Evolutionary conservation across 352 stramenopile species (phyloP), one percentile per base, ranked within the genome.

Genomic region (Globisporangium carolinianum): DNA sequence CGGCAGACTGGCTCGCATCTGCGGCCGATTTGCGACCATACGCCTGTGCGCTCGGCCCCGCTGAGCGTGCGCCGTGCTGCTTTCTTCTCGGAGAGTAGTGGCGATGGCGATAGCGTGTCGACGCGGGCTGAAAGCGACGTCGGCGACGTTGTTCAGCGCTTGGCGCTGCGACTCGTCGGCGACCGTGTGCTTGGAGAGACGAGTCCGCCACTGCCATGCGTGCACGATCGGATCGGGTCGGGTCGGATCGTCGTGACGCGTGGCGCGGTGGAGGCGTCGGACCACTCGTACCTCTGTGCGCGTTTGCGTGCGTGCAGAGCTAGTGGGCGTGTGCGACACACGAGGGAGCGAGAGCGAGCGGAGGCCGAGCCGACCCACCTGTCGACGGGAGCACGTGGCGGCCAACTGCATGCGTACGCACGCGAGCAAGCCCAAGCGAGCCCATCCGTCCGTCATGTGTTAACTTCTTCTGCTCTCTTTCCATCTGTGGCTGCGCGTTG

Each of bases 401-500:
- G 36, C 47, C 45, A 52, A 58, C 51, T 46, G 46, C 15, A 42
- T 57, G 48, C 57, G 56, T 65, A 65, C 54, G 58, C 63, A 37
- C 58, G 38, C 47, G 60, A 51, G 43, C 52, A 55, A 57, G 43
- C 47, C 62, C 61, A 71, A 55, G 24, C 24, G 24, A 32, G 1
- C 24, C 24, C 24, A 32, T 32, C 24, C 24, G 76, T 58, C 55
- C 63, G 42, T 62, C 60, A 62, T 67, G 71, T 87, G 77, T 91
- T 91, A 88, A 88, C 74, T 65, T 80, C 73, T 86, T 89, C 81
- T 91, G 38, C 37, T 89, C 75, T 91, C 73, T 91, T 67, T 79
- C 59, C 68, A 64, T 68, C 58, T 52, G 51, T 64, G 46, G 43
- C 42, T 61, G 39, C 51, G 36, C 53, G 36, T 53, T 18, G 53